A percentile compares a stretch with the other conserved stretches of the same genome.
phyloP scores from a whole-genome alignment of 2,329 filamentous ascomycete species.

The Aspergillus pseudotamarii region DNA sequence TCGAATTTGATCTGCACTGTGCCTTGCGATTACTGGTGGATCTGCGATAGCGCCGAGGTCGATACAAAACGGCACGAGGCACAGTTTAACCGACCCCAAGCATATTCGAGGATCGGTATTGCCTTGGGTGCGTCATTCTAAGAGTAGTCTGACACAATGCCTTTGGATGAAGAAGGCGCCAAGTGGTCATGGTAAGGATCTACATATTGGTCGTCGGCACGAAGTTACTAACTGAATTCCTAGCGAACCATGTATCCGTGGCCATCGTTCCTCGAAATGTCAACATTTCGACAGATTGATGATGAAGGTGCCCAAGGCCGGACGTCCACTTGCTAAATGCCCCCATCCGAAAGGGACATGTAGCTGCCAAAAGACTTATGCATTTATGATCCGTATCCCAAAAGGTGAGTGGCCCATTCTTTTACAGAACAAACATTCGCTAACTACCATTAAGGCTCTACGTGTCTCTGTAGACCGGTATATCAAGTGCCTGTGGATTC shows the following conservation, averaged over 20 bases:
- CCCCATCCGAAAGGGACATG: constrained; percentile 49
- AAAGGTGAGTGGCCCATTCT: constrained; percentile 37
- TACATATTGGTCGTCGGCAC: neutral
- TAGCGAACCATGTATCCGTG: constrained; percentile 53
- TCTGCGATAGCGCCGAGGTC: neutral
- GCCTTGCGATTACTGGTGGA: neutral
- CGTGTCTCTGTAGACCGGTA: constrained; percentile 45
- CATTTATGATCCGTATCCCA: constrained; percentile 49
- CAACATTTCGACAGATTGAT: constrained; percentile 52
- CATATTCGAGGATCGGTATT: neutral
- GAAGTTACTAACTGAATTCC: neutral
- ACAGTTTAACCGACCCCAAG: neutral
- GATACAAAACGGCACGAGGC: neutral
- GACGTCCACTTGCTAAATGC: constrained; percentile 51
- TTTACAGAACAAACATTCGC: neutral
- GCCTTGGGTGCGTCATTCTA: neutral
- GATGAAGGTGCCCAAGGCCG: constrained; percentile 54
- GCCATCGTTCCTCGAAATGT: constrained; percentile 54
- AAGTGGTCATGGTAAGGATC: constrained; percentile 51
- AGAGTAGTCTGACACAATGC: constrained; percentile 35
- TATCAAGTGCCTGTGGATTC: constrained; percentile 39
- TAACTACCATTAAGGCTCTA: constrained; percentile 35
- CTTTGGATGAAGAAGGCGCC: constrained; percentile 46
- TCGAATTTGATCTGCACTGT: neutral
- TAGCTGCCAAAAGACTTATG: constrained; percentile 45